A percentile compares a stretch with the other conserved stretches of the same genome.
These are phyloP conservation scores for Delonix regia DNA, from an alignment of 306 rosid genomes.

Conservation along the genomic window DNA sequence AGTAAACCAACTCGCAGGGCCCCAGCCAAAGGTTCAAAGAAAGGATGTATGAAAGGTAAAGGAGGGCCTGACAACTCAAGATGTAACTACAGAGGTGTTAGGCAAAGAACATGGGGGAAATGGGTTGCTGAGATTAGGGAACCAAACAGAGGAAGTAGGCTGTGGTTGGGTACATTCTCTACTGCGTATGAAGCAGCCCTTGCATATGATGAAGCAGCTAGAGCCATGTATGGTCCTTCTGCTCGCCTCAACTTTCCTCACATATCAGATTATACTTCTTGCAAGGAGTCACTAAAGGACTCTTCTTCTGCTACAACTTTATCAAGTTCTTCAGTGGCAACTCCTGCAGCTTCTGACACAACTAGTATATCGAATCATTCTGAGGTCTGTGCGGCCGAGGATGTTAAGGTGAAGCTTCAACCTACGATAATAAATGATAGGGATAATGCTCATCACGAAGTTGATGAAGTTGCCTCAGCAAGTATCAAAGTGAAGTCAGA, in stretches of 20 bases:
- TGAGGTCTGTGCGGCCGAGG: slow-evolving; percentile 61
- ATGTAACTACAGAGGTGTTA: slow-evolving; percentile 86
- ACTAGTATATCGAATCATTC: slow-evolving; percentile 57
- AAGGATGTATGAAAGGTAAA: slow-evolving; percentile 98
- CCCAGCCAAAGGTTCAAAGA: slow-evolving; percentile 94
- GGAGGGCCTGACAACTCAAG: slow-evolving; percentile 88
- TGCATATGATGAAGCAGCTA: slow-evolving; percentile 89
- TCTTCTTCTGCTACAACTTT: slow-evolving; percentile 35
- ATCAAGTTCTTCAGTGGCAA: slow-evolving; percentile 51
- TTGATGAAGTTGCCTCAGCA: slow-evolving; percentile 36
- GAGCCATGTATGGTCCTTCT: slow-evolving; percentile 77
- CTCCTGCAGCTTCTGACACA: slow-evolving; percentile 54
- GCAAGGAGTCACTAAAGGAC: slow-evolving; percentile 38
- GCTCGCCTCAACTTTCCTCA: slow-evolving; percentile 85
- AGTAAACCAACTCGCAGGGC: slow-evolving; percentile 49
- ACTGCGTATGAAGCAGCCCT: slow-evolving; percentile 64
- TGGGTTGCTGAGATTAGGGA: slow-evolving; percentile 97
- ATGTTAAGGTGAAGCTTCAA: slow-evolving; percentile 21
- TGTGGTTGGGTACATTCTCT: slow-evolving; percentile 71
- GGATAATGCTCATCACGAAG: background rate
- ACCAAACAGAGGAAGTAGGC: slow-evolving; percentile 71
- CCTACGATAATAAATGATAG: background rate
- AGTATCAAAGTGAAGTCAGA: slow-evolving; percentile 40
- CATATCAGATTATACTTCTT: slow-evolving; percentile 35
- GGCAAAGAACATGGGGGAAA: slow-evolving; percentile 98